Evolutionary conservation across 164 flowering plant species (phyloP), one percentile per base, ranked within the genome.

Genomic region (Magnolia officinalis): DNA sequence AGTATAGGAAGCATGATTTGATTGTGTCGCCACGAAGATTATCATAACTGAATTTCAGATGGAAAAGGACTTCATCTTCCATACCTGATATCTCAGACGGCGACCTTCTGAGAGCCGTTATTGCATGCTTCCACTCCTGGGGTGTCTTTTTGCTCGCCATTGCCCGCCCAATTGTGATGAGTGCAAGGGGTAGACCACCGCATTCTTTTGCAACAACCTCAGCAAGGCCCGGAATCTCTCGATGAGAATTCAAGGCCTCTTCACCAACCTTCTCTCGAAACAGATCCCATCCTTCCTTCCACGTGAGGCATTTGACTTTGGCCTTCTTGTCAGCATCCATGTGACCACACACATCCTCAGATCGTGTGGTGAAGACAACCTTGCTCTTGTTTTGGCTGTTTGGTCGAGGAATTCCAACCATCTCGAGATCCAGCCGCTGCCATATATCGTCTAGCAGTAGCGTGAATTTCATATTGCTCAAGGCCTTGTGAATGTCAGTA

Each of bases 21-120:
- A 50, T 45, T 8, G 21, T 50, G 23, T 59, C 52, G 13, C 31
- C 59, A 20, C 19, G n/a, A 23, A 78, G 58, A 20, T n/a, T 63
- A 50, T 78, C 80, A 63, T 68, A 78, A 67, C 74, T 78, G 18
- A 74, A 45, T 50, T 74, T 78, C 74, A 78, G 70, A 49, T 29
- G 75, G 4, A 8, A 4, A 51, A 63, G 51, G 1, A 65, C 63
- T n/a, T 45, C n/a, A 4, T 24, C 65, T 45, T 65, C 76, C 70
- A 45, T 14, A 63, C 51, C 79, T 63, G 14, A 14, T 65, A 64
- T 9, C 14, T 64, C 79, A 16, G 45, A 13, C 8, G 77, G 55
- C 4, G 64, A 37, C 1, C 26, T 37, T 13, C 45, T 49, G 50
- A 78, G 50, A 1, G 49, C 67, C 0, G 20, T 61, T 50, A 50